phyloP scores from a whole-genome alignment of 2,329 filamentous ascomycete genomes.

The Fusarium globosum region DNA sequence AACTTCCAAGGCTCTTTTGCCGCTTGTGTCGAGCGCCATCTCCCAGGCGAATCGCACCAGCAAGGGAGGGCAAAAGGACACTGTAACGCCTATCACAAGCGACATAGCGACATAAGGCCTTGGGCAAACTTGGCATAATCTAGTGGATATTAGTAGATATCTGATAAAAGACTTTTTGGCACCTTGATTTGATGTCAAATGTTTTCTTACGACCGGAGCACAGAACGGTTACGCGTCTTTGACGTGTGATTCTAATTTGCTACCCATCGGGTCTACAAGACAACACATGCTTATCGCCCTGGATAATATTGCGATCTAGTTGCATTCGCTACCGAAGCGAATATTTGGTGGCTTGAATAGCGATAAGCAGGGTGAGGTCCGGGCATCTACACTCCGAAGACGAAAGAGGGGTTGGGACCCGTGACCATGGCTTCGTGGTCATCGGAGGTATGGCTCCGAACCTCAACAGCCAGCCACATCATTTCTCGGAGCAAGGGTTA shows the following conservation, averaged over 20 bases:
- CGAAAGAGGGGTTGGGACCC: background rate
- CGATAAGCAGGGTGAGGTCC: background rate
- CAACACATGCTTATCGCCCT: accelerated
- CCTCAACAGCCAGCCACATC: background rate
- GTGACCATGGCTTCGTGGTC: background rate
- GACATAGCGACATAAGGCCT: no score
- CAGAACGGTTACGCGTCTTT: background rate
- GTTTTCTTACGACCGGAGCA: background rate
- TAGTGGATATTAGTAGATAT: no score
- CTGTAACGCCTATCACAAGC: no score
- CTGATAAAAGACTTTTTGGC: no score
- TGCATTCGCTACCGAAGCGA: background rate
- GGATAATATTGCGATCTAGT: accelerated
- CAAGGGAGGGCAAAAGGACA: no score
- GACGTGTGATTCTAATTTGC: no score
- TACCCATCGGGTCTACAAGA: accelerated
- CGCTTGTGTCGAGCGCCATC: no score
- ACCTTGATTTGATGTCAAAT: no score
- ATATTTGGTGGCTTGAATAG: background rate
- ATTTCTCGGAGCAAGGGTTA: background rate
- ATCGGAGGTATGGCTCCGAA: background rate
- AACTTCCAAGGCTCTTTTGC: no score
- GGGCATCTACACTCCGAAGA: background rate
- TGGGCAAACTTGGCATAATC: no score
- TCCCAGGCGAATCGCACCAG: no score